Evolutionary conservation across 139 green algal species (phyloP), one percentile per base, ranked within the genome.

Genomic region (Chlamydomonas incerta): DNA sequence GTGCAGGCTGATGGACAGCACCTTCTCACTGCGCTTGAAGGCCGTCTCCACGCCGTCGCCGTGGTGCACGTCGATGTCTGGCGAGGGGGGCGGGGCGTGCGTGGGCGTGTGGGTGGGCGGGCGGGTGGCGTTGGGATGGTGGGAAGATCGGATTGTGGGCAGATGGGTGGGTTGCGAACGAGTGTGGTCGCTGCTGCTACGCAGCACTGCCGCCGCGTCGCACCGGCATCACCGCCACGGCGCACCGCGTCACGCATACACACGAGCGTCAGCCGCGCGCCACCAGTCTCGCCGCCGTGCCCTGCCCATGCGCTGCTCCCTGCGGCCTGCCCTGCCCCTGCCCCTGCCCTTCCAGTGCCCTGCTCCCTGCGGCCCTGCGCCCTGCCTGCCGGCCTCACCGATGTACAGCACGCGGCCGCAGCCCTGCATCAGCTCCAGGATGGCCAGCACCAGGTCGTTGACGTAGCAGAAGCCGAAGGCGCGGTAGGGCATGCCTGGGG

Each of bases 41-140:
- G 96, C 96, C 88, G 98, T 95, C 88, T 99, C 96, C 57, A 99
- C 96, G n/a, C 96, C 96, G 85, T 99, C 96, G 55, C 96, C 96
- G 87, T 98, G 96, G 83, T 99, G 96, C 80, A 99, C 98, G 82
- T 97, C 95, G 74, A 98, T 96, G 80, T 97, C 94, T 68, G 96
- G 90, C 58, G 55, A 2, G 55, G 2, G 55, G 55, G 55, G 55
- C 2, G 55, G 55, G 55, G 55, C 13, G 15, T 11, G 52, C 52
- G 13, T 11, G 52, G 52, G 52, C 52, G 13, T 29, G 57, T 65
- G 11, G 17, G 57, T 26, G 17, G 20, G 8, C 17, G 57, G 20
- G 57, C 15, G 4, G 57, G 8, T 65, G 57, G 20, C 57, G 20
- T 21, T 65, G 11, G 57, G 57, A 4, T 26, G 17, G 11, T 24